Evolutionary conservation across 2,329 filamentous ascomycete species (phyloP).

Genomic region (Alternaria sp.): DNA sequence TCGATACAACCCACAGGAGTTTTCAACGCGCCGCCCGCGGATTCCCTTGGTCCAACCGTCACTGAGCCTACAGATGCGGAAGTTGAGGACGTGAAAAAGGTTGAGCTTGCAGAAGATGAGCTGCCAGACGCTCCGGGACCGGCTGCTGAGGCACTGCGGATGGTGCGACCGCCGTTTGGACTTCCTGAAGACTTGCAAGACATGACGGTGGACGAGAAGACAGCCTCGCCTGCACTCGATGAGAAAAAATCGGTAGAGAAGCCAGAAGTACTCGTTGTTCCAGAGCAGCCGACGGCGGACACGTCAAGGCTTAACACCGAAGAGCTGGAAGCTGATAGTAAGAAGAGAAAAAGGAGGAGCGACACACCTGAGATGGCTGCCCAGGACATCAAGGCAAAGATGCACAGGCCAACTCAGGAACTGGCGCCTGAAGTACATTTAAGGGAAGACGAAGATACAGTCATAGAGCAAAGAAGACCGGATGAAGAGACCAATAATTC

Average conservation of each 20-base stretch:
- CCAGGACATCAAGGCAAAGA: conserved; percentile 55
- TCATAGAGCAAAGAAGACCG: conserved; percentile 41
- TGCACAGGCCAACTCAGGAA: conserved; percentile 52
- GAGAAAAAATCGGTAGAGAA: conserved; percentile 48
- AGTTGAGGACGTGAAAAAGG: conserved; percentile 14
- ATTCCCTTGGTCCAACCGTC: conserved; percentile 28
- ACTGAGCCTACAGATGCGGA: conserved; percentile 31
- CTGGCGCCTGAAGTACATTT: conserved; percentile 40
- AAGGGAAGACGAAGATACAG: conserved; percentile 43
- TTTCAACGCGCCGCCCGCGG: conserved; percentile 29
- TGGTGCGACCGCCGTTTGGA: conserved; percentile 20
- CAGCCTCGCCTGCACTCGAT: conserved; percentile 33
- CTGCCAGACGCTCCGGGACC: conserved; percentile 35
- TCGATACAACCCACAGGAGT: conserved; percentile 25
- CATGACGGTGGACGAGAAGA: conserved; percentile 15
- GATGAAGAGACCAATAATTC: conserved; percentile 29
- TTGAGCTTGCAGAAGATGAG: conserved; percentile 17
- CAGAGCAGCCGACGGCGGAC: conserved; percentile 41
- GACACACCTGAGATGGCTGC: conserved; percentile 47
- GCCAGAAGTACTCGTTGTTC: conserved; percentile 37
- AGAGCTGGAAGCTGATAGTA: conserved; percentile 50
- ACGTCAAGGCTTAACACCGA: conserved; percentile 49
- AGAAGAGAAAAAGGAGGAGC: conserved; percentile 56
- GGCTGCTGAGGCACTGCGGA: conserved; percentile 33
- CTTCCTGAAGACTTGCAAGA: conserved; percentile 12